phyloP scores from a whole-genome alignment of 225 moss, liverwort and hornwort species.

The Asterella californica region DNA sequence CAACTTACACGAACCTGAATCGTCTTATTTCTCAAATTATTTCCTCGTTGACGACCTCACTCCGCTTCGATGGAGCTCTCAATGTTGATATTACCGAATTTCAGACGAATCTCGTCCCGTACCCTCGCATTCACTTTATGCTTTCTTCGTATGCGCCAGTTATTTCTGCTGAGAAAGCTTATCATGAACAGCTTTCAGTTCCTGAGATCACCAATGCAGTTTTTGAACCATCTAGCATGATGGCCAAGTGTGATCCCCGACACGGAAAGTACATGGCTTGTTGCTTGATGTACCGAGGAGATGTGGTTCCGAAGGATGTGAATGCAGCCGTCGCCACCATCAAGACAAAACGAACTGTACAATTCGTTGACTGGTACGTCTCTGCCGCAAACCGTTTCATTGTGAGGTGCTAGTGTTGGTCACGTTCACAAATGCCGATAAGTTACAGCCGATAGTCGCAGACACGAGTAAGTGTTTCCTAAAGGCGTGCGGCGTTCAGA shows the following conservation, averaged over 20 bases:
- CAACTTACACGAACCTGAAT: slow-evolving; percentile 29
- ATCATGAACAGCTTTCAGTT: slow-evolving; percentile 36
- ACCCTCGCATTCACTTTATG: slow-evolving; percentile 41
- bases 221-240: slow-evolving; percentile 36
- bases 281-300: slow-evolving; percentile 37
- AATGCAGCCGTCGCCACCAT: slow-evolving; percentile 35
- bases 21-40: slow-evolving; percentile 28
- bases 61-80: slow-evolving; percentile 35
- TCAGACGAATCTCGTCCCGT: slow-evolving; percentile 37
- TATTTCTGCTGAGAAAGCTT: slow-evolving; percentile 37
- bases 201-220: slow-evolving; percentile 31
- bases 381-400: not conserved
- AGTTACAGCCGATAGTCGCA: not conserved
- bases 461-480: not conserved
- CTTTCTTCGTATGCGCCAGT: slow-evolving; percentile 38
- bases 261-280: slow-evolving; percentile 44
- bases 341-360: slow-evolving; percentile 35
- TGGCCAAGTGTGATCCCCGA: slow-evolving; percentile 39
- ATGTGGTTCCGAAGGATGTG: slow-evolving; percentile 39
- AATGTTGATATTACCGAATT: slow-evolving; percentile 40
- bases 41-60: slow-evolving; percentile 28
- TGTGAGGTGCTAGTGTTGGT: not conserved
- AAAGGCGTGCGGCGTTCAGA: not conserved
- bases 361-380: slow-evolving; percentile 35
- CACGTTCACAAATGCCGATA: not conserved